Evolutionary conservation across 306 rosid species (phyloP), one percentile per base, ranked within the genome.

Genomic region (Lathyrus tuberosus): DNA sequence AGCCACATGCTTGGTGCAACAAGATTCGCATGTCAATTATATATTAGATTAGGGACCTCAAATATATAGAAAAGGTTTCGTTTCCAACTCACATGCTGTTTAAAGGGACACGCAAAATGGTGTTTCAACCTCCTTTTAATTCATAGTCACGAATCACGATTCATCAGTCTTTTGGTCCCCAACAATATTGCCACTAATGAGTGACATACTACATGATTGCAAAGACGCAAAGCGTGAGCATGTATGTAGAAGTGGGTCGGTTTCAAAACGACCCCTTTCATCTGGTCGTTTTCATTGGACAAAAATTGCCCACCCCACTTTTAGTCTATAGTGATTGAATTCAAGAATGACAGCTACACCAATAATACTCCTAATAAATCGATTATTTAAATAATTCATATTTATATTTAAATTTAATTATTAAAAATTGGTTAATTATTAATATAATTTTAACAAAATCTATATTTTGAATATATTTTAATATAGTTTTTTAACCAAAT

Each of bases 21-120:
- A 18, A 17, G 15, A 17, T 30, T 59, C 43, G 31, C 43, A 31
- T n/a, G 64, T 59, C 64, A n/a, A n/a, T 31, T 6, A 31, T 24
- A 56, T 59, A 59, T 58, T 58, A 3, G 20, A 18, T 6, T 58
- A 31, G 64, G 64, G 64, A 59, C 43, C 64, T 59, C 64, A 31
- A 30, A 31, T 57, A 17, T 2, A 57, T 15, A n/a, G 38, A 33
- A n/a, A 59, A 53, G 24, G 31, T 59, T 8, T n/a, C 9, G 64
- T 59, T 59, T 31, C 43, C 41, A 59, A 59, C 43, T 59, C 64
- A 59, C 24, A n/a, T 31, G 64, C 24, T 59, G 14, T 59, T 59
- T 59, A 59, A 31, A 59, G 20, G 13, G 43, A 31, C 64, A n/a
- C 43, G 64, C 43, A 59, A 59, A 2, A n/a, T 31, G 5, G 64